Conservation (phyloP, 1,139 yeast genomes). For the Scheffersomyces segobiensis region DNA sequence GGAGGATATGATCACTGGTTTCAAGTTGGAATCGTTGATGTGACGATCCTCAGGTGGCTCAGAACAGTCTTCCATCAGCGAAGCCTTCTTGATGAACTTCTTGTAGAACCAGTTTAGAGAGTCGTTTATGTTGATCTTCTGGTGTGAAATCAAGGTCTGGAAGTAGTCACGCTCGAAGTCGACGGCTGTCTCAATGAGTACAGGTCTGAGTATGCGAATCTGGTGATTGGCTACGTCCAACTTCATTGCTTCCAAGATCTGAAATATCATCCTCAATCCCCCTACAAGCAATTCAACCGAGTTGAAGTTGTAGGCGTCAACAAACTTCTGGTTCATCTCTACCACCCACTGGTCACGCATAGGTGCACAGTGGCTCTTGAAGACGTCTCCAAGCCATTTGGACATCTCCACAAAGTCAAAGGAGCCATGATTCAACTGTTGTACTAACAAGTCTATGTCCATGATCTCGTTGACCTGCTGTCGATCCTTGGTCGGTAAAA, state of each 20-base stretch:
- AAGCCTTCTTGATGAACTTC: conserved; percentile 27
- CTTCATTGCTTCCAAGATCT: conserved; percentile 93
- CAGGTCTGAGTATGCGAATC: conserved; percentile 81
- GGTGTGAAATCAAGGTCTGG: conserved; percentile 64
- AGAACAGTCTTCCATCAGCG: neutral
- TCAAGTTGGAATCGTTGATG: conserved; percentile 21
- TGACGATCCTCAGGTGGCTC: conserved; percentile 10
- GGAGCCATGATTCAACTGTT: conserved; percentile 68
- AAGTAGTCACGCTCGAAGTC: conserved; percentile 90
- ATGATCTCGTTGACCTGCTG: conserved; percentile 68
- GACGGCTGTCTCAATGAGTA: conserved; percentile 84
- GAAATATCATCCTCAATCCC: conserved; percentile 77
- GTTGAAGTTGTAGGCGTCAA: conserved; percentile 55
- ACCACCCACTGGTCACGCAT: conserved; percentile 92
- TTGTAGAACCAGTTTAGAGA: conserved; percentile 71
- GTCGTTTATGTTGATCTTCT: conserved; percentile 65
- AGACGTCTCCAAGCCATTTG: conserved; percentile 68
- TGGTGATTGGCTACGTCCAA: conserved; percentile 95
- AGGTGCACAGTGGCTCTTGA: conserved; percentile 90
- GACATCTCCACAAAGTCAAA: conserved; percentile 70
- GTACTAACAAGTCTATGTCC: conserved; percentile 75
- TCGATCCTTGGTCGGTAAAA: conserved; percentile 79
- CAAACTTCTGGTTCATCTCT: conserved; percentile 73
- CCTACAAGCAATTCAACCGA: conserved; percentile 64
- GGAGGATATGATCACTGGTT: conserved; percentile 45